Base-by-base conservation (phyloP, 2,329 filamentous ascomycete species). In the Thyridium curvatum region DNA sequence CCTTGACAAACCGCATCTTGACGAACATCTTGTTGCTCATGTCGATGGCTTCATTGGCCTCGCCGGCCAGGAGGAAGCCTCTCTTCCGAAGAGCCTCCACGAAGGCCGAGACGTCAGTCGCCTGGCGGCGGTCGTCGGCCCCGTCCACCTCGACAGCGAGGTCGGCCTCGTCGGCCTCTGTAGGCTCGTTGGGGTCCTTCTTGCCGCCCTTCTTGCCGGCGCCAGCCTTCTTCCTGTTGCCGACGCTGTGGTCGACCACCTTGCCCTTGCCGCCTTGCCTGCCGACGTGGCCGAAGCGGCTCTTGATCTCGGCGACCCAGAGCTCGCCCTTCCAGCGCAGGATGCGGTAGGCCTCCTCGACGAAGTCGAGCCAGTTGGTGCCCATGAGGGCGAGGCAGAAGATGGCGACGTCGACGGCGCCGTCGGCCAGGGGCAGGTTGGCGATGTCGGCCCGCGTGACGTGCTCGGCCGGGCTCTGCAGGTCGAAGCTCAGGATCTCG, bases 331-430 rank as follows among this genome's bases (percentile, higher is more conserved):
- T 91, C 77, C 89, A 90, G 55, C 88, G 84, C 45, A 98, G 74
- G 37, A 97, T 74, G 39, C 93, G 82, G 69, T 88, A 94, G 12
- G 91, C 91, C 66, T 98, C 93, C 64, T 97, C 93, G 53, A 98
- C 77, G 59, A 98, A 97, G 52, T 88, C 82, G 38, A 94, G 77
- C 91, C 93, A 98, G 66, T 98, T 98, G 40, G 93, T 98, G 55
- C 93, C 93, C 93, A 98, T 98, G 42, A 98, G 77, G 36, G 91
- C 93, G 26, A 98, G 75, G 61, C 93, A 98, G 70, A 97, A 97
- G 50, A 98, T 82, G 35, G 86, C 86, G 5, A 98, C 74, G 60
- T 98, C 89, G 44, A 89, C 81, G 45, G 76, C 80, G 33, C 79
- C 82, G 49, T 90, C 81, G 5, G 69, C 68, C 1, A 95, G 67